phyloP scores from a whole-genome alignment of 495 filamentous ascomycete genomes.

The Podospora comata region DNA sequence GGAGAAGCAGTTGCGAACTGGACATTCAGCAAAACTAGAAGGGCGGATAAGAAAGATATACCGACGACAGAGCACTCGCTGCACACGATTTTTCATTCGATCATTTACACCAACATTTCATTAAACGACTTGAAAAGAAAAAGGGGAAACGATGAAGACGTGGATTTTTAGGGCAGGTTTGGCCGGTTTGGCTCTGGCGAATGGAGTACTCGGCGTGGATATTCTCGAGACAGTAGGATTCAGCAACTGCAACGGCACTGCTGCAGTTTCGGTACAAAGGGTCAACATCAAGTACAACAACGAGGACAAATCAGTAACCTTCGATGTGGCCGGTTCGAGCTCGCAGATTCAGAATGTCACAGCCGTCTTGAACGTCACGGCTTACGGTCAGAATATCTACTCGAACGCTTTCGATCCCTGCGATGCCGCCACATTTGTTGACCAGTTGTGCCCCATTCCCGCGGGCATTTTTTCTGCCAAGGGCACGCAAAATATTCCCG shows the following conservation, averaged over 20 bases:
- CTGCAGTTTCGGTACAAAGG: constrained; percentile 66
- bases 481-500: constrained; percentile 67
- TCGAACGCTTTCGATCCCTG: constrained; percentile 81
- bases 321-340: constrained; percentile 82
- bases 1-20: neutral
- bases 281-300: constrained; percentile 78
- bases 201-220: constrained; percentile 56
- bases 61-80: neutral
- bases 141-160: constrained; percentile 18
- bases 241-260: constrained; percentile 64
- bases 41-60: neutral
- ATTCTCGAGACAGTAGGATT: constrained; percentile 79
- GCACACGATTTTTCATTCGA: neutral
- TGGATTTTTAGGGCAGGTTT: constrained; percentile 35
- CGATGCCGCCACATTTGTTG: constrained; percentile 57
- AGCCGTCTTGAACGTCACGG: constrained; percentile 72
- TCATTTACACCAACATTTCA: neutral
- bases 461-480: constrained; percentile 67
- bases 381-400: constrained; percentile 85
- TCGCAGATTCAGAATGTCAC: constrained; percentile 73
- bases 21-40: neutral
- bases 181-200: constrained; percentile 35
- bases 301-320: constrained; percentile 64
- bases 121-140: neutral
- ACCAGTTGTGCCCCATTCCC: constrained; percentile 81